A percentile compares a stretch with the other conserved stretches of the same genome.
These are phyloP conservation scores for Orbilia oligospora DNA, from an alignment of 2,329 filamentous ascomycete species.

Conservation along the genomic window DNA sequence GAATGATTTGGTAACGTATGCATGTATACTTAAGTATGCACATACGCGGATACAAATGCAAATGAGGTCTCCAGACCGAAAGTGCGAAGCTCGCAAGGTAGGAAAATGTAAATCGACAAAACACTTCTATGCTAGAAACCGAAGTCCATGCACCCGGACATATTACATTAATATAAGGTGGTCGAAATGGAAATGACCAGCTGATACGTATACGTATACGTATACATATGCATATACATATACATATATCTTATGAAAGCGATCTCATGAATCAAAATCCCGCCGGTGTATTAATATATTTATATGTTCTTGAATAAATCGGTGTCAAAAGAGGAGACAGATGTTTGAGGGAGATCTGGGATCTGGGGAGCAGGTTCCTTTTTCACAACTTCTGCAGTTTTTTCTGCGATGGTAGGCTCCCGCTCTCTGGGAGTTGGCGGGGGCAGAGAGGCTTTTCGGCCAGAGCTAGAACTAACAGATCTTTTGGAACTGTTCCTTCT, in stretches of 20 bases:
- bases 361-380: slow-evolving; percentile 55
- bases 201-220: no score
- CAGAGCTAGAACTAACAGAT: slow-evolving; percentile 56
- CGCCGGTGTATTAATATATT: slow-evolving; percentile 2
- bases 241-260: slow-evolving; percentile 4
- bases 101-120: not conserved
- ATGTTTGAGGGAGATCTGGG: slow-evolving; percentile 49
- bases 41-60: not conserved
- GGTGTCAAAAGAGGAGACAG: slow-evolving; percentile 51
- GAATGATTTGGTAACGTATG: not conserved
- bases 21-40: slow-evolving; percentile 1
- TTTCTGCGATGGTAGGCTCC: slow-evolving; percentile 51
- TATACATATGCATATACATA: not conserved
- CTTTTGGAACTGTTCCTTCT: slow-evolving; percentile 59
- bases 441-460: slow-evolving; percentile 42
- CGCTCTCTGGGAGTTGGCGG: slow-evolving; percentile 32
- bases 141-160: not conserved
- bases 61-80: no score
- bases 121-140: not conserved
- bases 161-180: slow-evolving; percentile 5
- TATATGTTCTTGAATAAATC: slow-evolving; percentile 59
- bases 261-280: not conserved
- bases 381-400: slow-evolving; percentile 45
- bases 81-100: not conserved
- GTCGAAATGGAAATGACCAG: slow-evolving; percentile 3